Base-by-base conservation (phyloP, 1,139 yeast species). In the Nakaseomyces uthaithaninus region DNA sequence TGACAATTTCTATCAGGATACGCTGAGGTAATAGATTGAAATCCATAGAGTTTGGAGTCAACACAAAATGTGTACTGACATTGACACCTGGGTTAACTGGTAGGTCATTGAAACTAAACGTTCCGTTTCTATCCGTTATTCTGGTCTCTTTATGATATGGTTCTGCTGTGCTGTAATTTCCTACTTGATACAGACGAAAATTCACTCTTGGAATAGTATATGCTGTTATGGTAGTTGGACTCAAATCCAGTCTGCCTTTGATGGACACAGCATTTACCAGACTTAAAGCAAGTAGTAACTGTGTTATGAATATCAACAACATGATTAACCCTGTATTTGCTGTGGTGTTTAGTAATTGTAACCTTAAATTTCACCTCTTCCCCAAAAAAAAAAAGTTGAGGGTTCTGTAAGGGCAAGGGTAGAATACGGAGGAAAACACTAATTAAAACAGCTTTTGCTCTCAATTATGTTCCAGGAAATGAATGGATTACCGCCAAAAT, bases 21-120 rank as follows among this genome's bases (percentile, higher is more conserved):
- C 64, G 55, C 38, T 54, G 56, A 20, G 64, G 64, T 28, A 50
- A 52, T 41, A 60, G 38, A 44, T 60, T 60, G 40, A 49, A 59
- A 25, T 55, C 61, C 25, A 50, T 35, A 3, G 64, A 59, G 23
- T 42, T 39, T n/a, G 62, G 45, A 33, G 45, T 49, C 27, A 60
- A 36, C 4, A 53, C 58, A 41, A 49, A 60, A 42, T 54, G 48
- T 5, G 60, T 53, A 4, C 55, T 45, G 26, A 46, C 53, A 34
- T 53, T 53, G 15, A 48, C 30, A 10, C 53, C 55, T 15, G 33
- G 26, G 23, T 53, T 50, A 11, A 59, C 39, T 5, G 62, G 62
- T 15, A 60, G 42, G 41, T 52, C 41, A 9, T 43, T 34, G 27
- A 60, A 60, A 26, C 40, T 45, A 36, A 60, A 60, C 23, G 47